phyloP scores from a whole-genome alignment of 2,329 filamentous ascomycete species.

The Penicillium sp. region DNA sequence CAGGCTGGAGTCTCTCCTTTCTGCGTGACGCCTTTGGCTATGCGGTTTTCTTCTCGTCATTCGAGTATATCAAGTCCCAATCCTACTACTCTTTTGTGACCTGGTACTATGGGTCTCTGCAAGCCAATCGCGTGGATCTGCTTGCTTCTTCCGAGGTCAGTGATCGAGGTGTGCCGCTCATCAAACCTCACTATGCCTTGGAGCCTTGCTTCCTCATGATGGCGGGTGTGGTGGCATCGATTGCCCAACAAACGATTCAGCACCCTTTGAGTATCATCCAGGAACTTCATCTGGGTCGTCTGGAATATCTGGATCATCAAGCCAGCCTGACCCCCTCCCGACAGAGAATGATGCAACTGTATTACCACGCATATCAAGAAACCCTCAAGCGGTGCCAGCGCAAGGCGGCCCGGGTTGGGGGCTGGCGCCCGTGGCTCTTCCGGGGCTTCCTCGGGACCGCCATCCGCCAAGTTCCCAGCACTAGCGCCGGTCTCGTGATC shows the following conservation, averaged over 20 bases:
- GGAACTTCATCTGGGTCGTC: constrained; percentile 59
- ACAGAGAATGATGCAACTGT: constrained; percentile 53
- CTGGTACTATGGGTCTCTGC: constrained; percentile 56
- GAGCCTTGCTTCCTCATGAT: constrained; percentile 64
- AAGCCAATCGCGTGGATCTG: constrained; percentile 28
- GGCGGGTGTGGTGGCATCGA: constrained; percentile 60
- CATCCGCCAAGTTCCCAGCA: constrained; percentile 63
- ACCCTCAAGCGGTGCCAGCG: constrained; percentile 58
- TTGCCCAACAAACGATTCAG: constrained; percentile 60
- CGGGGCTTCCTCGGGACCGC: constrained; percentile 59
- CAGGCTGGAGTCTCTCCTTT: constrained; percentile 62
- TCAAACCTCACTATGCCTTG: constrained; percentile 64
- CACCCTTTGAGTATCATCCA: constrained; percentile 63
- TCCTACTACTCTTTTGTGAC: constrained; percentile 63
- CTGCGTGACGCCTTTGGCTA: constrained; percentile 63
- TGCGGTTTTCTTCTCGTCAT: constrained; percentile 63
- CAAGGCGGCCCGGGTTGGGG: constrained; percentile 53
- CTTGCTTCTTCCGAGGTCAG: constrained; percentile 30
- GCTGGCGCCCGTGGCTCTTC: constrained; percentile 61
- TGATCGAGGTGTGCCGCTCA: constrained; percentile 45
- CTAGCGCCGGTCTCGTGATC: constrained; percentile 64
- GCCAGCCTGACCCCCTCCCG: constrained; percentile 45
- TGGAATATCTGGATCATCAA: constrained; percentile 62
- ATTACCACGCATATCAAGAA: constrained; percentile 63
- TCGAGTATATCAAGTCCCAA: constrained; percentile 66